A percentile compares a stretch with the other conserved stretches of the same genome.
These are phyloP conservation scores for Phytophthora podocarpi DNA, from an alignment of 352 stramenopile species.

Conservation along the genomic window DNA sequence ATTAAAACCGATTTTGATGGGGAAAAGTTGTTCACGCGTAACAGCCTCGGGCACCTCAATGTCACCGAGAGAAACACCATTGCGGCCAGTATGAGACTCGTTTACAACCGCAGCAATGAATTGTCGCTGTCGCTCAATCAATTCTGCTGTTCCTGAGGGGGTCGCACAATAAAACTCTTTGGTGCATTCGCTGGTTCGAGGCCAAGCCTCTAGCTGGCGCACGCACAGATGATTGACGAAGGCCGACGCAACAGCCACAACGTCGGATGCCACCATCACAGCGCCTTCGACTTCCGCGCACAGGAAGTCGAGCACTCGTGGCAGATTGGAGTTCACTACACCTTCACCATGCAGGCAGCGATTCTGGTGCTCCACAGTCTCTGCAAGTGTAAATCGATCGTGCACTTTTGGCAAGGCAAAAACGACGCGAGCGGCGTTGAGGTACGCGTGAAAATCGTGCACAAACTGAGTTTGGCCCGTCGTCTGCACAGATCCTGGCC, in stretches of 20 bases:
- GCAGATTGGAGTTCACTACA: constrained; percentile 42
- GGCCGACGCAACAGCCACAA: constrained; percentile 14
- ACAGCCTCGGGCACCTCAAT: constrained; percentile 41
- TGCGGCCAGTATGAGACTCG: constrained; percentile 3
- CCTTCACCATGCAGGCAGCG: constrained; percentile 56
- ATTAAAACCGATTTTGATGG: constrained; percentile 82
- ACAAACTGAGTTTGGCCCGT: constrained; percentile 77
- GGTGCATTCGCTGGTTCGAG: constrained; percentile 29
- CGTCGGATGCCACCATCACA: constrained; percentile 23
- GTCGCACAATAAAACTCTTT: constrained; percentile 25
- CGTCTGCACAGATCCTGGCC: constrained; percentile 81
- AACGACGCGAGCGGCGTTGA: constrained; percentile 69
- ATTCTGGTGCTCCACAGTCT: constrained; percentile 77
- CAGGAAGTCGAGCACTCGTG: constrained; percentile 65
- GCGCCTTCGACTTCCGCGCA: constrained; percentile 52
- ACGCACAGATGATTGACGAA: constrained; percentile 37
- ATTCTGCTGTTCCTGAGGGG: constrained; percentile 3
- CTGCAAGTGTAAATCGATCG: constrained; percentile 67
- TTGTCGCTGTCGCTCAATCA: constrained; percentile 36
- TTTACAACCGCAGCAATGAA: constrained; percentile 30
- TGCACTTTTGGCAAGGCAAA: constrained; percentile 79
- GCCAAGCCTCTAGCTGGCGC: constrained; percentile 36
- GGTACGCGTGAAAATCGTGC: constrained; percentile 74
- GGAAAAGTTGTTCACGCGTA: constrained; percentile 41
- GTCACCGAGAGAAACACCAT: constrained; percentile 4